These are phyloP conservation scores for Zopfia rhizophila DNA, from an alignment of 2,329 filamentous ascomycete species.

Conservation along the genomic window DNA sequence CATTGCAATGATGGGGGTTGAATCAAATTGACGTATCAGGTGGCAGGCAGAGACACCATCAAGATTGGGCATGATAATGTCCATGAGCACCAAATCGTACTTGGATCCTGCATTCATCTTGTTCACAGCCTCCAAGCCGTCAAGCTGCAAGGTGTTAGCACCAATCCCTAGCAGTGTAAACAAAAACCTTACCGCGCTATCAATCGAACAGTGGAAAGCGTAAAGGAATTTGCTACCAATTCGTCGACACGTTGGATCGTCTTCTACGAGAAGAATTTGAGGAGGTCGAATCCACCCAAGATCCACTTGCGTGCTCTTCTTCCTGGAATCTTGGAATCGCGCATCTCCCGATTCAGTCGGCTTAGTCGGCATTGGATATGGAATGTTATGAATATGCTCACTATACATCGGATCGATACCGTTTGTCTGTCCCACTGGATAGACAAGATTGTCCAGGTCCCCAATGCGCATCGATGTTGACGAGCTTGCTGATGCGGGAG, in stretches of 20 bases:
- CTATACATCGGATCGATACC: constrained; percentile 95
- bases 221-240: constrained; percentile 75
- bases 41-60: constrained; percentile 96
- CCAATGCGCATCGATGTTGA: constrained; percentile 64
- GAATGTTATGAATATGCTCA: constrained; percentile 94
- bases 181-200: constrained; percentile 66
- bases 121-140: constrained; percentile 91
- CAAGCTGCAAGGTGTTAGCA: constrained; percentile 65
- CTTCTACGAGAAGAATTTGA: constrained; percentile 90
- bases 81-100: constrained; percentile 69
- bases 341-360: constrained; percentile 62
- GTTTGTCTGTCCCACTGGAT: constrained; percentile 88
- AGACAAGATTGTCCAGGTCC: constrained; percentile 79
- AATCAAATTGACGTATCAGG: constrained; percentile 87
- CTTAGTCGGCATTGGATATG: constrained; percentile 80
- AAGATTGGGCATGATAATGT: constrained; percentile 93
- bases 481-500: constrained; percentile 60
- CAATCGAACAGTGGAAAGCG: constrained; percentile 71
- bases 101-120: constrained; percentile 76
- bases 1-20: constrained; percentile 95
- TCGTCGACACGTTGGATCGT: constrained; percentile 72
- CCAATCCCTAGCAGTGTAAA: neutral
- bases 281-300: constrained; percentile 75
- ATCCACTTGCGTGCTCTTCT: constrained; percentile 70
- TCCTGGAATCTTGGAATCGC: constrained; percentile 63